Percentiles rank a stretch among this genome's conserved stretches.
Conservation (phyloP, 495 filamentous ascomycete species). For the Daldinia concentrica region DNA sequence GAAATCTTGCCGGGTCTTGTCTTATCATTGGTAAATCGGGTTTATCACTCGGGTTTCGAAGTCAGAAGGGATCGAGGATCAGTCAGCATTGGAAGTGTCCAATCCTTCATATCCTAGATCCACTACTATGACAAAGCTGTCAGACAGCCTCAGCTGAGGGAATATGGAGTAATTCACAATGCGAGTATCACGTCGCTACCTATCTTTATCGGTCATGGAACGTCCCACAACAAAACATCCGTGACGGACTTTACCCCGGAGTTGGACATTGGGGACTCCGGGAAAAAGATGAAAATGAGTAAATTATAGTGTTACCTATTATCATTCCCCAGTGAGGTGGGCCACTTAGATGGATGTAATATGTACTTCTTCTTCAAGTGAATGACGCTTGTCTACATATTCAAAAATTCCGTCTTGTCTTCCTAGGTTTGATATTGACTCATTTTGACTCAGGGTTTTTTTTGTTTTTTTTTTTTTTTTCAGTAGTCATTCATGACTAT, state of each 20-base stretch:
- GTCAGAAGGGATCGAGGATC: slow-evolving; percentile 13
- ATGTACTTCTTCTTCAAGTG: slow-evolving; percentile 28
- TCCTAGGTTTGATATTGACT: slow-evolving; percentile 30
- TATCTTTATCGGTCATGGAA: slow-evolving; percentile 6
- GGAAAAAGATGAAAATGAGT: slow-evolving; percentile 26
- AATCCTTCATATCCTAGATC: slow-evolving; percentile 23
- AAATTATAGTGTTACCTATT: slow-evolving; percentile 5
- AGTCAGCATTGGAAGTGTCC: slow-evolving; percentile 27
- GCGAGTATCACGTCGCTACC: slow-evolving; percentile 7
- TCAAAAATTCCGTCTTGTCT: not conserved
- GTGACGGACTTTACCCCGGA: slow-evolving; percentile 25
- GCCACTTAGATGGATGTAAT: slow-evolving; percentile 13
- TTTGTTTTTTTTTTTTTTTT: slow-evolving; percentile 17
- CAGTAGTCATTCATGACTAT: slow-evolving; percentile 29
- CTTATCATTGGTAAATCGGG: slow-evolving; percentile 25
- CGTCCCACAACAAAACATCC: slow-evolving; percentile 33
- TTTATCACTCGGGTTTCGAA: slow-evolving; percentile 22
- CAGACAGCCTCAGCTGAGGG: slow-evolving; percentile 13
- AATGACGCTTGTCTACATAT: not conserved
- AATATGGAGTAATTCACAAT: slow-evolving; percentile 35
- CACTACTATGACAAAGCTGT: slow-evolving; percentile 20
- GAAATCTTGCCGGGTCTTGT: slow-evolving; percentile 8
- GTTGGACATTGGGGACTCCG: slow-evolving; percentile 42
- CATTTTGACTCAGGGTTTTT: no score
- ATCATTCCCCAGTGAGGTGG: slow-evolving; percentile 28